Conservation (phyloP, 805 yeast species). For the Saturnispora mendoncae region DNA sequence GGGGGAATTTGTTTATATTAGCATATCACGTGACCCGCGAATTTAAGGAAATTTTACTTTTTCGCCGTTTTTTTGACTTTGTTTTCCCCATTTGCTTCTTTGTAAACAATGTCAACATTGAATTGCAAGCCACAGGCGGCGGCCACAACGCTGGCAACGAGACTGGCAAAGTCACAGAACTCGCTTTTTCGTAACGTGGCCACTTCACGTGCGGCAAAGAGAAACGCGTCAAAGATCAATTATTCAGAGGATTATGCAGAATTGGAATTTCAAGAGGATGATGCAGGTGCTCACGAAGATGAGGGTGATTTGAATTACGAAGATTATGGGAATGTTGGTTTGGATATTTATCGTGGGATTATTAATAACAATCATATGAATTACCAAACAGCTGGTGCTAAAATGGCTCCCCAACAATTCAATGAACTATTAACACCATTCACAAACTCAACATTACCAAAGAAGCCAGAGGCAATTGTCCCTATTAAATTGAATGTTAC, state of each 20-base stretch:
- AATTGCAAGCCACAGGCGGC: conserved; percentile 64
- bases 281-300: conserved; percentile 43
- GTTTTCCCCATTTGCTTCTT: too few relatives aligned
- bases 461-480: conserved; percentile 30
- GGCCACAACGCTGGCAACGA: conserved; percentile 61
- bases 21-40: background rate
- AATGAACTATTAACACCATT: conserved; percentile 25
- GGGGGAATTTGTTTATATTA: too few relatives aligned
- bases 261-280: conserved; percentile 46
- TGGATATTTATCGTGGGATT: conserved; percentile 12
- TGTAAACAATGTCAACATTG: too few relatives aligned
- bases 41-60: background rate
- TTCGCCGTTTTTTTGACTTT: background rate
- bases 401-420: conserved; percentile 32
- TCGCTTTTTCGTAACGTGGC: conserved; percentile 66
- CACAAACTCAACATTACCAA: background rate
- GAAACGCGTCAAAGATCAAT: conserved; percentile 57
- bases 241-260: conserved; percentile 71
- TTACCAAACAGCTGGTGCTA: conserved; percentile 24
- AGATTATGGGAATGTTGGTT: conserved; percentile 43
- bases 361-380: conserved; percentile 23
- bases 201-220: conserved; percentile 68
- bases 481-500: conserved; percentile 62
- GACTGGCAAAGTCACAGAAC: conserved; percentile 67
- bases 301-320: conserved; percentile 62